Base-by-base conservation (phyloP, 257 asterid species). In the Leptodermis oblonga region DNA sequence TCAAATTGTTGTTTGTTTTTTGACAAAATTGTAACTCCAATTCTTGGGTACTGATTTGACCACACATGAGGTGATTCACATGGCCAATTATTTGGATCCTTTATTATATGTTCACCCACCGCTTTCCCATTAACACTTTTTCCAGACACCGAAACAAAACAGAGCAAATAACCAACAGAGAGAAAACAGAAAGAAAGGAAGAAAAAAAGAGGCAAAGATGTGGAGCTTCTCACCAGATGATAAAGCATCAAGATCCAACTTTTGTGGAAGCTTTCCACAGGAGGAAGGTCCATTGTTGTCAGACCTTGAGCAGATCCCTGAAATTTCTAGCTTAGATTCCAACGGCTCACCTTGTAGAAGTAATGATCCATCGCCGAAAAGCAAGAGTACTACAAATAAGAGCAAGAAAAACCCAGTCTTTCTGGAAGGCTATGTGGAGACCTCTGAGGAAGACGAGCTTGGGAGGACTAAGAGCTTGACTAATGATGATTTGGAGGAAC, bases 401-500 rank as follows among this genome's bases (percentile, higher is more conserved):
- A 73, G 60, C 53, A 75, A 68, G 72, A 69, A 78, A 34, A 74
- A 67, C 4, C 71, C 70, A 14, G 85, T 81, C 12, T 75, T 68
- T 65, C 74, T 81, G 72, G 84, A 80, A 70, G 82, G 84, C 58
- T 73, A 70, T 70, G 80, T 77, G 2, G 82, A 77, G 67, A 69
- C 66, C 18, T 49, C 74, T 33, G 85, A 77, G 51, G 82, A 75
- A 3, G 85, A 81, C 75, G 85, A 78, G 72, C 28, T 81, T 3
- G 79, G 85, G 48, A 81, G 85, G 34, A 78, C 85, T 25, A 81
- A 75, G 62, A 81, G 85, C 69, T 72, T 81, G 54, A 78, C 81
- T 1, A 81, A 81, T 69, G 85, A 81, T 22, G 85, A 81, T 72
- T 65, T 81, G 71, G 82, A 78, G 31, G 82, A 81, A 65, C 77